Evolutionary conservation across 108 stramenopile genomes (phyloP), one percentile per base, ranked within the genome.

Genomic region (Fragilariopsis cylindrus): DNA sequence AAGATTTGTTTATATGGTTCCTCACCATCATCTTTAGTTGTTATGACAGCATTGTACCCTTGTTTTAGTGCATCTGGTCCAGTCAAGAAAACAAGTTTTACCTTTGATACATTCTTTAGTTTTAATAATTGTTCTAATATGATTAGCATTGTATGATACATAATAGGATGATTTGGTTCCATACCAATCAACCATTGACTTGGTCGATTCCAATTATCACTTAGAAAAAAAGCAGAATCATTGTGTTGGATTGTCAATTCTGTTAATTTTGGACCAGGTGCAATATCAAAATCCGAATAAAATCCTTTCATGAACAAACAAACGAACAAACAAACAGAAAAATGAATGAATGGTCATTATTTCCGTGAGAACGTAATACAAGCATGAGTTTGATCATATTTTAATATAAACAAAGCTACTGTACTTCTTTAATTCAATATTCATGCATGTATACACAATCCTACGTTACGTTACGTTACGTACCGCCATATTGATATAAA

Each of bases 11-110:
- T 30, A 30, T 30, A 30, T 30, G 30, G 30, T 30, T 30, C 30
- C 30, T 30, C 30, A 2, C 30, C 30, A 30, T 30, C 30, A 30
- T 30, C 30, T 30, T 30, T 30, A 30, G 30, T 30, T 2, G 30
- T 30, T 30, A 30, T 30, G 30, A 30, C 30, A 30, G 30, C 30
- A 30, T 30, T 30, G 39, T 65, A 65, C 11, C 65, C 65, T 12
- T 65, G 13, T 40, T 76, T 78, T 4, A 82, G 39, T 18, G 78
- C 82, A 67, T 76, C 70, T 0, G 82, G 82, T 40, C 82, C 82
- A 13, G 82, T 82, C 6, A 71, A 65, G 48, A 71, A 71, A 11
- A 82, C 74, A 21, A 82, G 41, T 15, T 75, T 63, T 0, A 74
- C 69, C 41, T 53, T 76, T 40, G 57, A 13, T 7, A 82, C 43